A percentile compares a stretch with the other conserved stretches of the same genome.
These are phyloP conservation scores for Pseudopithomyces chartarum DNA, from an alignment of 2,329 filamentous ascomycete genomes.

Conservation along the genomic window DNA sequence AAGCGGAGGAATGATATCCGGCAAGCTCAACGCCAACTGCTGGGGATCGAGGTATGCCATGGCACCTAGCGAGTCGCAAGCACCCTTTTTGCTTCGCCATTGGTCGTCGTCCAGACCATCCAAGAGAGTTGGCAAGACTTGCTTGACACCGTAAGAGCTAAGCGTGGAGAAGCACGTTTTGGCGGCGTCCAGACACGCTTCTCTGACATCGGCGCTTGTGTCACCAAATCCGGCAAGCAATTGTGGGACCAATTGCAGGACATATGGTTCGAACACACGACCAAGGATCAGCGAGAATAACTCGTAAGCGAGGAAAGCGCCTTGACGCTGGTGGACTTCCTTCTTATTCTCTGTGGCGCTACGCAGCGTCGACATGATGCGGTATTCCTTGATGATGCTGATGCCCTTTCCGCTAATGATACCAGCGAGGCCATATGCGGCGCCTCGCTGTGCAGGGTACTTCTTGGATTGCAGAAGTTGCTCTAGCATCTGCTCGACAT, in stretches of 20 bases:
- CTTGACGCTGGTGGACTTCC: slow-evolving; percentile 84
- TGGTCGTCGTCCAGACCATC: slow-evolving; percentile 92
- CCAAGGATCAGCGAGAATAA: slow-evolving; percentile 85
- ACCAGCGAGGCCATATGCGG: slow-evolving; percentile 91
- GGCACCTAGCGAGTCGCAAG: slow-evolving; percentile 92
- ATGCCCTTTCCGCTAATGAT: slow-evolving; percentile 89
- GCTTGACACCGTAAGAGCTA: slow-evolving; percentile 94
- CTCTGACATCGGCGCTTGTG: slow-evolving; percentile 83
- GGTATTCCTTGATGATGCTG: slow-evolving; percentile 77
- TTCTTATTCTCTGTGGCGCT: slow-evolving; percentile 94
- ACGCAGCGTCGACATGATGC: slow-evolving; percentile 80
- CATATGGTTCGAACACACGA: slow-evolving; percentile 91
- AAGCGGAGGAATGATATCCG: slow-evolving; percentile 94
- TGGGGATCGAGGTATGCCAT: slow-evolving; percentile 99
- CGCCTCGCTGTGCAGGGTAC: slow-evolving; percentile 90
- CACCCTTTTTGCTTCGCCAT: slow-evolving; percentile 98
- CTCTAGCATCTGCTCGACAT: slow-evolving; percentile 80
- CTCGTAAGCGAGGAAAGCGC: slow-evolving; percentile 87
- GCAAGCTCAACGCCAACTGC: slow-evolving; percentile 87
- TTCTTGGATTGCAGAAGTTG: slow-evolving; percentile 85
- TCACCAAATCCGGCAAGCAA: slow-evolving; percentile 90
- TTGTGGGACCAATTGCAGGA: slow-evolving; percentile 93
- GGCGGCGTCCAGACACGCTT: slow-evolving; percentile 88
- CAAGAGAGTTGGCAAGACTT: slow-evolving; percentile 88
- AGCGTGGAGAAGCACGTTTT: slow-evolving; percentile 93